Evolutionary conservation across 805 yeast species (phyloP).

Genomic region (Torulaspora franciscae): DNA sequence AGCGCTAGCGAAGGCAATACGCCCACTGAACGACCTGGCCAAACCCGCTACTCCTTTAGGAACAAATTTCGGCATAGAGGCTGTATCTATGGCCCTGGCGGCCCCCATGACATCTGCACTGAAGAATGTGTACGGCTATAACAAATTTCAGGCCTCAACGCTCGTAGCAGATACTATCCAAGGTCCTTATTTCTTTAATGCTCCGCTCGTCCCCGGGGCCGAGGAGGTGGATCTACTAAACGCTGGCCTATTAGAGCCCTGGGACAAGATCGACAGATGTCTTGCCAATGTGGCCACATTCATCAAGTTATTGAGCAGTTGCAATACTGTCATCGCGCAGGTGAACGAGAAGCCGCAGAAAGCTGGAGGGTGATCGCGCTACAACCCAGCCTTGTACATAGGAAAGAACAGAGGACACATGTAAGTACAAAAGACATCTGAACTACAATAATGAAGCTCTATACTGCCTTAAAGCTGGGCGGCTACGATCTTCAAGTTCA

Average conservation of each 20-base stretch:
- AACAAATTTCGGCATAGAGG: conserved; percentile 13
- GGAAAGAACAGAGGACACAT: neutral
- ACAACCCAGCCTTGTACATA: conserved; percentile 8
- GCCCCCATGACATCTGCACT: conserved; percentile 23
- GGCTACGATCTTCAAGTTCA: neutral
- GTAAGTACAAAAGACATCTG: neutral
- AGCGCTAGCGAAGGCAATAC: conserved; percentile 23
- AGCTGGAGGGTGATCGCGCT: neutral
- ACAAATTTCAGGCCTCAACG: conserved; percentile 12
- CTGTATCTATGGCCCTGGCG: conserved; percentile 15
- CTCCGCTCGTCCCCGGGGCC: conserved; percentile 9
- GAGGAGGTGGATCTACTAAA: conserved; percentile 9
- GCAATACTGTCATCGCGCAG: conserved; percentile 22
- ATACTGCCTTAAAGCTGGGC: conserved; percentile 1
- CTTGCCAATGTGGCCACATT: conserved; percentile 17
- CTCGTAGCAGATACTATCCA: conserved; percentile 18
- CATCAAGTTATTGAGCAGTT: conserved; percentile 19
- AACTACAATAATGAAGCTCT: neutral
- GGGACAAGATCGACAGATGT: conserved; percentile 23
- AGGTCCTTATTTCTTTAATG: conserved; percentile 10
- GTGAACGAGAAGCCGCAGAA: conserved; percentile 25
- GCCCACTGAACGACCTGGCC: conserved; percentile 3
- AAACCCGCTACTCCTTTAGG: conserved; percentile 1
- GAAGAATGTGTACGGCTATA: conserved; percentile 16
- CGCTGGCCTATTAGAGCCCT: conserved; percentile 27